Conservation (phyloP, 768 basidiomycete species). For the Gyrodon lividus region DNA sequence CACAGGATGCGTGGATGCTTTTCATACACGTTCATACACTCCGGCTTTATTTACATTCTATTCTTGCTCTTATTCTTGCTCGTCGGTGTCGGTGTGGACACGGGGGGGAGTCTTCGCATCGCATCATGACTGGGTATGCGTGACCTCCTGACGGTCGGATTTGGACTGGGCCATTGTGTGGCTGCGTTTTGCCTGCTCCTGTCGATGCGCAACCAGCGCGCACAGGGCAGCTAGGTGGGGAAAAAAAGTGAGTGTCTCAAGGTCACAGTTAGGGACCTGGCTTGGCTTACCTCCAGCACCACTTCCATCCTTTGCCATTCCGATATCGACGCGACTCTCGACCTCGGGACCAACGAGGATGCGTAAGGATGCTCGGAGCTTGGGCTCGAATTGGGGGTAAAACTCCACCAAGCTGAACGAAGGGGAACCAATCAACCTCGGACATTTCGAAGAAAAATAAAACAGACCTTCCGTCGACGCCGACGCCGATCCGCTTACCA, state of each 20-base stretch:
- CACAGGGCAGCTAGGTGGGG: slow-evolving; percentile 71
- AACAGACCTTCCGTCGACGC: slow-evolving; percentile 87
- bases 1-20: not conserved
- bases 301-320: slow-evolving; percentile 95
- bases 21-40: slow-evolving; percentile 11
- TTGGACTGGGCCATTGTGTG: slow-evolving; percentile 9
- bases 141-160: slow-evolving; percentile 10
- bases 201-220: slow-evolving; percentile 50
- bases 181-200: slow-evolving; percentile 16
- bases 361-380: slow-evolving; percentile 72
- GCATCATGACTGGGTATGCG: slow-evolving; percentile 16
- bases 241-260: slow-evolving; percentile 1
- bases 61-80: not conserved
- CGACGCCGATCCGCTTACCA: slow-evolving; percentile 66
- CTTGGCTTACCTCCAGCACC: slow-evolving; percentile 87
- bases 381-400: slow-evolving; percentile 82
- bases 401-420: slow-evolving; percentile 76
- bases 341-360: slow-evolving; percentile 75
- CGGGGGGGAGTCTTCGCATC: not conserved
- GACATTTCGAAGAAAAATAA: not conserved
- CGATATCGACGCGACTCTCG: slow-evolving; percentile 80
- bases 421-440: not conserved
- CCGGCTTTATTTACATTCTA: not conserved
- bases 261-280: not conserved
- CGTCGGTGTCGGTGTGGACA: not conserved